Percentiles rank a stretch among this genome's conserved stretches.
phyloP scores from a whole-genome alignment of 2,329 filamentous ascomycete species.

The Penicillium corylophilum region DNA sequence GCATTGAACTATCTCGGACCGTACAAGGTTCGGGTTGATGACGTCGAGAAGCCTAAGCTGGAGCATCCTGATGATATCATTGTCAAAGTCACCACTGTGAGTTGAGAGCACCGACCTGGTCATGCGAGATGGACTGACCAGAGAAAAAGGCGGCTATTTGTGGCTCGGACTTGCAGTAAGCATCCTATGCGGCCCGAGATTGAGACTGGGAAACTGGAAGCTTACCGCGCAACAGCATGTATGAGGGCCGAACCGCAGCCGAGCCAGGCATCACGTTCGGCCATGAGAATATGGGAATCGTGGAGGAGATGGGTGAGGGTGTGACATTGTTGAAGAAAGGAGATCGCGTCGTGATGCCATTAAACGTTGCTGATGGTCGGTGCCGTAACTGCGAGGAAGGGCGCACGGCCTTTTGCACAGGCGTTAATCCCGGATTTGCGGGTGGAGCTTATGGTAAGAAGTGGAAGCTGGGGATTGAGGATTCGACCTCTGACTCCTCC shows the following conservation, averaged over 20 bases:
- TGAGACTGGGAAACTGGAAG: slow-evolving; percentile 27
- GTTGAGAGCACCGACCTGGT: slow-evolving; percentile 18
- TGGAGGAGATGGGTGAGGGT: slow-evolving; percentile 56
- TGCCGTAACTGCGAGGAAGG: slow-evolving; percentile 66
- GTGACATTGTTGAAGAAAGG: slow-evolving; percentile 63
- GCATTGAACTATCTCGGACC: slow-evolving; percentile 63
- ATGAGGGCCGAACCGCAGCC: slow-evolving; percentile 64
- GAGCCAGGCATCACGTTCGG: slow-evolving; percentile 62
- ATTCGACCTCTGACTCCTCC: not conserved
- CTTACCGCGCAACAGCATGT: slow-evolving; percentile 51
- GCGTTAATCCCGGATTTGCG: slow-evolving; percentile 61
- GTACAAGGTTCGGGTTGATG: slow-evolving; percentile 62
- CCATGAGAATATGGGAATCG: slow-evolving; percentile 63
- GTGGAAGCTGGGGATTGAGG: not conserved
- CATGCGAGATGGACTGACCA: not conserved
- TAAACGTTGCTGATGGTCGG: slow-evolving; percentile 64
- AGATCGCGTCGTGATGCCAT: slow-evolving; percentile 64
- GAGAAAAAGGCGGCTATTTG: slow-evolving; percentile 48
- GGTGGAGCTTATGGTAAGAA: slow-evolving; percentile 57
- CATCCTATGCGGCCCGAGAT: not conserved
- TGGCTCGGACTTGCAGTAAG: slow-evolving; percentile 51
- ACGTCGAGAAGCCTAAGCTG: slow-evolving; percentile 58
- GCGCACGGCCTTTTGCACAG: slow-evolving; percentile 64
- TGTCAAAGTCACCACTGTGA: slow-evolving; percentile 64
- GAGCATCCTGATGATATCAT: slow-evolving; percentile 65